Base-by-base conservation (phyloP, 306 rosid species). In the Echinosophora koreensis region DNA sequence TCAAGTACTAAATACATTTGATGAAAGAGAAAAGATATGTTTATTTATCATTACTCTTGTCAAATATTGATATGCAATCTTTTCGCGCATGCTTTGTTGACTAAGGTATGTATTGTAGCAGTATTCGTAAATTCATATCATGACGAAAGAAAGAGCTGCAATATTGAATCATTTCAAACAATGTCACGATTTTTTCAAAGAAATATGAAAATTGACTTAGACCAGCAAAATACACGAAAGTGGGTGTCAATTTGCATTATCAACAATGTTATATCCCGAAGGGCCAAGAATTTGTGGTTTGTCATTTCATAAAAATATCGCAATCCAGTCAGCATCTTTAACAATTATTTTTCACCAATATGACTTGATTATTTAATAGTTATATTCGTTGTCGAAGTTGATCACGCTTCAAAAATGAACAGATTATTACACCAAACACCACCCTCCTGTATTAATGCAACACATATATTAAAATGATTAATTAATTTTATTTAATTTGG, bases 371-470 rank as follows among this genome's bases (percentile, higher is more conserved):
- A 22, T 22, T 22, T 22, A 22, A 22, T 22, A 22, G 22, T 22
- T 72, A 41, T 59, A 35, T 72, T 78, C 67, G 4, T 52, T 79
- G 71, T 69, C 78, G 56, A 62, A 47, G 55, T 39, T 41, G 67
- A 68, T 78, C 37, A 42, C 73, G 22, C 27, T 54, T 84, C 75
- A 47, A 14, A 57, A 73, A 15, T 61, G 14, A 18, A 66, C 66
- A 56, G 56, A 81, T 74, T 66, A 66, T 57, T 57, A 37, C 71
- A 74, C 59, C 77, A 73, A 80, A 69, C 54, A 80, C 62, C 66
- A 30, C 32, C 1, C 22, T 22, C 22, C 22, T 22, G 22, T n/a
- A n/a, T n/a, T n/a, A n/a, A n/a, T n/a, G n/a, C n/a, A n/a, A n/a
- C n/a, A n/a, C n/a, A n/a, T n/a, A n/a, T n/a, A n/a, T n/a, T n/a